Base-by-base conservation (phyloP, 2,329 filamentous ascomycete genomes). In the Fusarium solani-melongenae region DNA sequence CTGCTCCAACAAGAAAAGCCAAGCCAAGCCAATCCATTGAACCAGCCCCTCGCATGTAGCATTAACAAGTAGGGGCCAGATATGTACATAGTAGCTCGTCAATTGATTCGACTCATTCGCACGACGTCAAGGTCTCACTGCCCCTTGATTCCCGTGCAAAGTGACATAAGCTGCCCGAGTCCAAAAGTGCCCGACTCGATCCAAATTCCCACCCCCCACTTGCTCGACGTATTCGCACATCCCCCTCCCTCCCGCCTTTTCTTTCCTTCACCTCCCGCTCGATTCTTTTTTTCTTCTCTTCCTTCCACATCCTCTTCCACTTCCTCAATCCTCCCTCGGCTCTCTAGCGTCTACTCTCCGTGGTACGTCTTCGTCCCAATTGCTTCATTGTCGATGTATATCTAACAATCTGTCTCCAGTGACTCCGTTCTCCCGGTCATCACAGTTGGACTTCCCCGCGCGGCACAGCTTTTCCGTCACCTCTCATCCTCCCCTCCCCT, bases 181-280 rank as follows among this genome's bases (percentile, higher is more conserved):
- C 55, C 55, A 61, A 71, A 53, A 33, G 39, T 63, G 38, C 44
- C 34, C 70, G 69, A 70, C 56, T 67, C 59, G 31, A 38, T 66
- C 56, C 59, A 76, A 71, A 69, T 73, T 66, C 71, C 69, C 74
- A 69, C 73, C 66, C 73, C 75, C 76, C 75, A 71, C 73, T 69
- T 72, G 69, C 69, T 67, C 63, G 66, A 73, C 76, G 74, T 78
- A 80, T 79, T 79, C 78, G 74, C 70, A 79, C 77, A 70, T 73
- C 71, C 76, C 69, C 77, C 76, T 74, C 71, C 74, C 73, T 75
- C 62, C 73, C 76, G 75, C 75, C 71, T 79, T 72, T 75, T 77
- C 66, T 75, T 71, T 62, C 70, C 76, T 77, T 76, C 77, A 76
- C 77, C 74, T 79, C 76, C 75, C 72, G 73, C 76, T 77, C 77